Conservation (phyloP, 495 filamentous ascomycete species). For the Hypoxylon fuscum region DNA sequence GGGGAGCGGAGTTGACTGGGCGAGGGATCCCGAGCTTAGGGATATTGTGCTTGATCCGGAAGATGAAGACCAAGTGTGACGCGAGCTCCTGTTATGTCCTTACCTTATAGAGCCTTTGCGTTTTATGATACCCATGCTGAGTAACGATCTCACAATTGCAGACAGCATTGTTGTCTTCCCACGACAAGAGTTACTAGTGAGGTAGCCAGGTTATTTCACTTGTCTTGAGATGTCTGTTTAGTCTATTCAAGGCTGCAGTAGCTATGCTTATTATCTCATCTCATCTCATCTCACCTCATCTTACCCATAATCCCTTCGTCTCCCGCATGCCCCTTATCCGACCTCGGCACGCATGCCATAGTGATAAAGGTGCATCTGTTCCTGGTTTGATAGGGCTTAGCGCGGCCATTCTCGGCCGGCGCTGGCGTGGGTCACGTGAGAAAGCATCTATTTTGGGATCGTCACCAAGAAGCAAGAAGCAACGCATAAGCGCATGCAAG, state of each 20-base stretch:
- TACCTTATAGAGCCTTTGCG: background rate
- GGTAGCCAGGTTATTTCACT: background rate
- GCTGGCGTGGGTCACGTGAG: constrained; percentile 32
- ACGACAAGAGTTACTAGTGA: background rate
- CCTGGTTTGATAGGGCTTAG: constrained; percentile 41
- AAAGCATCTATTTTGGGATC: constrained; percentile 32
- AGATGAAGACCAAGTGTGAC: constrained; percentile 48
- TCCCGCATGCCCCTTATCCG: constrained; percentile 14
- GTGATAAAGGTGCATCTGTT: constrained; percentile 25
- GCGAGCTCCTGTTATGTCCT: background rate
- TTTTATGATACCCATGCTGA: constrained; percentile 21
- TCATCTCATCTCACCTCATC: background rate
- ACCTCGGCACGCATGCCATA: constrained; percentile 11
- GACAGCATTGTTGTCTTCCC: constrained; percentile 2
- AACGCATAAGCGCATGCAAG: no score
- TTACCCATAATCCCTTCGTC: constrained; percentile 3
- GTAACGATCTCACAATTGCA: constrained; percentile 11
- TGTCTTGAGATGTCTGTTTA: background rate
- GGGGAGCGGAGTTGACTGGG: constrained; percentile 88
- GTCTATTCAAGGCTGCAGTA: background rate
- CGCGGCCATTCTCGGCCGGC: constrained; percentile 25
- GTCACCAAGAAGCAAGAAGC: no score
- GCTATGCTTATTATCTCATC: constrained; percentile 1
- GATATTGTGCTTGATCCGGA: constrained; percentile 80
- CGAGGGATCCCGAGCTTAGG: constrained; percentile 70